Evolutionary conservation across 345 rosid genomes (phyloP), one percentile per base, ranked within the genome.

Genomic region (Eutrema japonicum): DNA sequence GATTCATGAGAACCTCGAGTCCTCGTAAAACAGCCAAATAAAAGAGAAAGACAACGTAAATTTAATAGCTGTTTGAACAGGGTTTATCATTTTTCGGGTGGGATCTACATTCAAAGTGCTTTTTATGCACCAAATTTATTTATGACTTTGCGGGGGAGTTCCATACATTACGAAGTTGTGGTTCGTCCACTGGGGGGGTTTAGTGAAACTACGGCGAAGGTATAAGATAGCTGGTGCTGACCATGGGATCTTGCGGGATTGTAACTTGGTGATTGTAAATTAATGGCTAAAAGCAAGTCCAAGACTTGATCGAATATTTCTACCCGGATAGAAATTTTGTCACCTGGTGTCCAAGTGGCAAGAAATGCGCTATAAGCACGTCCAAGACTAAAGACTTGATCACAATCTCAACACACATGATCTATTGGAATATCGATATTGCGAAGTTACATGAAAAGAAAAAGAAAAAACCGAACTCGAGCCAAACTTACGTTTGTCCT

Each of bases 1-100:
- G 35, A 35, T 53, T 26, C 54, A 46, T 56, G 55, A 69, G 64
- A 46, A 33, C 26, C 62, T 26, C 30, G 37, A 29, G 65, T 69
- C 29, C 47, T 56, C 64, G 55, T 46, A 45, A 45, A 47, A 46
- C 7, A 12, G 43, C 64, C 73, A 69, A 35, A 33, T 12, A 26
- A 33, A 45, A 56, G 13, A 6, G 40, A 13, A 55, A n/a, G 36
- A 51, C n/a, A 6, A 63, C 8, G 9, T 45, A 63, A 63, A 29
- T 62, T 18, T 43, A 62, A 62, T 30, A 42, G 16, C 5, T 60
- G 52, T 42, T 30, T 27, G 22, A 11, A 60, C 16, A 41, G 6
- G 7, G 6, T 60, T 60, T 60, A 40, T 40, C 33, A 40, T 38
- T 40, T 38, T 40, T 22, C 3, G 27, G 64, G 33, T 18, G 64